Conservation (phyloP, 2,329 filamentous ascomycete species). For the Didymella keratinophila region DNA sequence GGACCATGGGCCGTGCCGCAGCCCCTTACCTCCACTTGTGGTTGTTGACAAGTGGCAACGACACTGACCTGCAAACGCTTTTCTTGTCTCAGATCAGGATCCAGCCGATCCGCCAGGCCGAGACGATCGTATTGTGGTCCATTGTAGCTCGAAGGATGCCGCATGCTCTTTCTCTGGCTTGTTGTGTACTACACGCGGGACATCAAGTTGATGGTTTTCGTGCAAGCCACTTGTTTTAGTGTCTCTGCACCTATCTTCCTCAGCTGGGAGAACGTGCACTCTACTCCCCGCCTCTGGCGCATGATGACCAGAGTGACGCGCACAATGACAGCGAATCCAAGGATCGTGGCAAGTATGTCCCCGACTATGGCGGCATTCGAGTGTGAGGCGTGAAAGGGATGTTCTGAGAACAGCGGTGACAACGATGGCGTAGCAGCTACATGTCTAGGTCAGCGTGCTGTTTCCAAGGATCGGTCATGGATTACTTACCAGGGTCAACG, state of each 20-base stretch:
- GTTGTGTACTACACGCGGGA: no score
- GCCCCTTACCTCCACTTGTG: no score
- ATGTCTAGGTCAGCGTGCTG: background rate
- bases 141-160: background rate
- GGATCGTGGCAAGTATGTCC: background rate
- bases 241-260: background rate
- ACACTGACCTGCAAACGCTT: no score
- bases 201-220: no score
- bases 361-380: conserved; percentile 1
- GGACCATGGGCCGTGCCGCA: no score
- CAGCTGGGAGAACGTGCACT: background rate
- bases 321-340: background rate
- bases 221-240: background rate
- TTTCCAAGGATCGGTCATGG: background rate
- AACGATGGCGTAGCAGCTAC: background rate
- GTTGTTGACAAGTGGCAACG: no score
- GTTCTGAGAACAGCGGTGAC: background rate
- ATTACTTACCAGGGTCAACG: background rate
- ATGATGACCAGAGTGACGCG: background rate
- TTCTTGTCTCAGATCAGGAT: no score
- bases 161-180: no score
- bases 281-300: background rate
- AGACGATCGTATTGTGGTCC: background rate
- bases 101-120: no score
- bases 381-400: background rate